Conservation (phyloP, 2,329 filamentous ascomycete genomes). For the Fusarium goolgardi region DNA sequence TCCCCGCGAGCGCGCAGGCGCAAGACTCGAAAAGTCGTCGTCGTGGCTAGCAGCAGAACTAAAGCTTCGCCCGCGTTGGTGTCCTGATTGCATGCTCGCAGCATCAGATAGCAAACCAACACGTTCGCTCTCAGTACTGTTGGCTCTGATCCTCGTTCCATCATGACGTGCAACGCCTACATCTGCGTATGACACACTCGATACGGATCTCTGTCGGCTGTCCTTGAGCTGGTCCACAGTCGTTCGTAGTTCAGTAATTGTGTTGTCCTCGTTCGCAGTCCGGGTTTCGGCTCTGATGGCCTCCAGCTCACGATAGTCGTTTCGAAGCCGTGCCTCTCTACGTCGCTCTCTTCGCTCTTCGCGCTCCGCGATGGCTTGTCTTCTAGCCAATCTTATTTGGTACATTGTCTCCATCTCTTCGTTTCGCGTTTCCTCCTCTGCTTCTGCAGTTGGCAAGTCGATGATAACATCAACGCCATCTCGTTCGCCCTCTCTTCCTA, state of each 20-base stretch:
- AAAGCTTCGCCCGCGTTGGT: constrained; percentile 51
- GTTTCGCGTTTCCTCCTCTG: constrained; percentile 82
- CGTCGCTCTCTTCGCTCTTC: constrained; percentile 78
- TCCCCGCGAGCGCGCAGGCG: constrained; percentile 53
- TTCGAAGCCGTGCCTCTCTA: constrained; percentile 76
- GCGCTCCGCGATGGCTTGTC: constrained; percentile 79
- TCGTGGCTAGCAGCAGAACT: constrained; percentile 68
- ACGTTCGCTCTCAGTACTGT: constrained; percentile 78
- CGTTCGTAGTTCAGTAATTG: constrained; percentile 67
- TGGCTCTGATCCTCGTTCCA: constrained; percentile 78
- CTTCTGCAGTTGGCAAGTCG: constrained; percentile 83
- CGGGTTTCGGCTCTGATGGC: constrained; percentile 70
- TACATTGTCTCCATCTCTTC: constrained; percentile 94
- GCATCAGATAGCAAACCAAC: constrained; percentile 78
- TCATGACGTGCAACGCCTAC: constrained; percentile 82
- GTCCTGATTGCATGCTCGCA: constrained; percentile 67
- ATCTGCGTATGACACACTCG: constrained; percentile 80
- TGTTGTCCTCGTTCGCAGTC: constrained; percentile 58
- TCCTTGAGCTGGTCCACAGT: constrained; percentile 67
- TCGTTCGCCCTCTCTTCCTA: constrained; percentile 90
- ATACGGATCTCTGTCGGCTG: constrained; percentile 74
- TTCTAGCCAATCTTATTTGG: constrained; percentile 83
- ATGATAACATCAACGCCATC: constrained; percentile 91
- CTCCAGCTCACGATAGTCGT: constrained; percentile 76
- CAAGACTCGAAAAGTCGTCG: constrained; percentile 58